These are phyloP conservation scores for Wolfiporia cocos DNA, from an alignment of 1,284 basidiomycete genomes.

Conservation along the genomic window DNA sequence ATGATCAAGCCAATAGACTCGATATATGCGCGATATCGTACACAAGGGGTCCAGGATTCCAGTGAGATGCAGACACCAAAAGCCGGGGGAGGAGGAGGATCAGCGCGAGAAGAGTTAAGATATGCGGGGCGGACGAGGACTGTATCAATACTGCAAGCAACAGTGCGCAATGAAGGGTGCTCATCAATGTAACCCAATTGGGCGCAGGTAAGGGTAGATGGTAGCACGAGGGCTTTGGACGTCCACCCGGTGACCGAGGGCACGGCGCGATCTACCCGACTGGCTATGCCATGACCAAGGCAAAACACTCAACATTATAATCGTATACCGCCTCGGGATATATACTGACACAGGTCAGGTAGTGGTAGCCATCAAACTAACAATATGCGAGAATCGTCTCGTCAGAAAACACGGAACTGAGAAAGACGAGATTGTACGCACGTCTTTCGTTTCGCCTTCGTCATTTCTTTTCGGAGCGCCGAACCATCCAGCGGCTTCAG, in stretches of 20 bases:
- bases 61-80: slow-evolving; percentile 18
- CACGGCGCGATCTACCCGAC: slow-evolving; percentile 3
- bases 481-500: slow-evolving; percentile 95
- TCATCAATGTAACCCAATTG: too few relatives aligned
- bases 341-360: slow-evolving; percentile 15
- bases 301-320: slow-evolving; percentile 22
- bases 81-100: slow-evolving; percentile 15
- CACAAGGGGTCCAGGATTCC: slow-evolving; percentile 23
- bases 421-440: slow-evolving; percentile 23
- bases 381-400: not conserved
- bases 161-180: slow-evolving; percentile 1
- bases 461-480: slow-evolving; percentile 97
- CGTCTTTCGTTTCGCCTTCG: slow-evolving; percentile 97
- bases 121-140: slow-evolving; percentile 12
- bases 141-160: slow-evolving; percentile 5
- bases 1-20: slow-evolving; percentile 12
- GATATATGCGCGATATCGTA: slow-evolving; percentile 22
- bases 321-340: slow-evolving; percentile 20
- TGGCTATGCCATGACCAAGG: slow-evolving; percentile 2
- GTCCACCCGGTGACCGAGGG: not conserved
- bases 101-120: slow-evolving; percentile 16
- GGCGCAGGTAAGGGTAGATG: not conserved
- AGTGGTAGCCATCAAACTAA: slow-evolving; percentile 28
- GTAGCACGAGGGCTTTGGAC: not conserved
- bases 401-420: not conserved